Percentiles rank a stretch among this genome's conserved stretches.
phyloP scores from a whole-genome alignment of 495 filamentous ascomycete genomes.

The Massariosphaeria phaeospora region DNA sequence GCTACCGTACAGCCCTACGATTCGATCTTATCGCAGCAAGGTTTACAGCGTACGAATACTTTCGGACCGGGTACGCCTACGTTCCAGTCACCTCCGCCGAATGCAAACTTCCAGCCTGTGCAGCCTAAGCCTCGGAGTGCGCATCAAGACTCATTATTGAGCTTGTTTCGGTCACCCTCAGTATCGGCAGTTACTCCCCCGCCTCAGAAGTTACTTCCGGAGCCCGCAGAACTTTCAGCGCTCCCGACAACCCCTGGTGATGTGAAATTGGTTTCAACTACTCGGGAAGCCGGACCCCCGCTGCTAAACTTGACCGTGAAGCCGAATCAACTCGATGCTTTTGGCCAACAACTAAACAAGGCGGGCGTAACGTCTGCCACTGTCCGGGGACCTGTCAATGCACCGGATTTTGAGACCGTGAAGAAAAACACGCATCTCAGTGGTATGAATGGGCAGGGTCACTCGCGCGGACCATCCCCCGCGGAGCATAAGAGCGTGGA shows the following conservation, averaged over 20 bases:
- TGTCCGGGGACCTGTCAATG: slow-evolving; percentile 49
- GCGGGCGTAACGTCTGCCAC: slow-evolving; percentile 43
- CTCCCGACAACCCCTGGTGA: slow-evolving; percentile 27
- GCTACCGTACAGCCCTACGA: slow-evolving; percentile 1
- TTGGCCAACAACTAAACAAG: slow-evolving; percentile 15
- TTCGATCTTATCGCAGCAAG: slow-evolving; percentile 2
- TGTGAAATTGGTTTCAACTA: background rate
- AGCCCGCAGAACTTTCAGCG: slow-evolving; percentile 29
- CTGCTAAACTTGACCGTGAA: slow-evolving; percentile 9
- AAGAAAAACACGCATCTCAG: slow-evolving; percentile 33
- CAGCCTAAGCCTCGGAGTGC: slow-evolving; percentile 29
- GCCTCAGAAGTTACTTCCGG: background rate
- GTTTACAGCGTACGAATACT: slow-evolving; percentile 3
- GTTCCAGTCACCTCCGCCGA: slow-evolving; percentile 16
- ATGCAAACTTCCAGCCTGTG: slow-evolving; percentile 11
- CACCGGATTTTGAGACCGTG: slow-evolving; percentile 47
- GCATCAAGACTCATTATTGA: slow-evolving; percentile 39
- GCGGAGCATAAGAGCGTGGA: background rate
- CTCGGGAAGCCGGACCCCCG: background rate
- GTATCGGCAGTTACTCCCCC: slow-evolving; percentile 16
- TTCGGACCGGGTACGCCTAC: slow-evolving; percentile 14
- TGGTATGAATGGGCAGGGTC: slow-evolving; percentile 20
- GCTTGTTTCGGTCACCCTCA: slow-evolving; percentile 35
- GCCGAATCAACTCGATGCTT: background rate
- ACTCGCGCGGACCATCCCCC: slow-evolving; percentile 17